Base-by-base conservation (phyloP, 1,284 basidiomycete species). In the Ceratobasidium sp. region DNA sequence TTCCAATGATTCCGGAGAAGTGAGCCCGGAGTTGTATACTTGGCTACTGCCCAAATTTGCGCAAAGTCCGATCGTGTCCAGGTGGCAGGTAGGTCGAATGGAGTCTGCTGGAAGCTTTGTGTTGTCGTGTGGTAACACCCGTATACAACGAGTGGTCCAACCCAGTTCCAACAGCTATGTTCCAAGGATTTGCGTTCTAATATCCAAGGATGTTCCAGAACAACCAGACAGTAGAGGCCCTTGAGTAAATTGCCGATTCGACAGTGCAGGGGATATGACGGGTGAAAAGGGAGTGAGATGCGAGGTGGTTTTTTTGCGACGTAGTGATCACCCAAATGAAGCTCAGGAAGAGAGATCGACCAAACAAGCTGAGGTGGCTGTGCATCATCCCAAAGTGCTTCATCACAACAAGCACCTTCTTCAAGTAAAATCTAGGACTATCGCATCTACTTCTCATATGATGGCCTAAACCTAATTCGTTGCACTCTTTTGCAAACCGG, bases 241-340 rank as follows among this genome's bases (percentile, higher is more conserved):
- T 37, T 8, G 31, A 24, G 27, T 29, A 31, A 14, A 11, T 16
- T 16, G 53, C 8, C 9, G 31, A n/a, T 29, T 31, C 13, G n/a
- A 2, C 14, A 2, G 3, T 19, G 34, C 34, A 59, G 43, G 14
- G 13, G 8, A 39, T 34, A 34, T 14, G 16, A 19, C 16, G 31
- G 34, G 34, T 22, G 31, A 39, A 39, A 59, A 37, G 34, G 19
- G 9, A 59, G 31, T 11, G 34, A 37, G 34, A 39, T 4, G 31
- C 9, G 19, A 22, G 31, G 4, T n/a, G 34, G 39, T 19, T 8
- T 37, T 37, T 59, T 59, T 34, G 29, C 56, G n/a, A 59, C 56
- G 56, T 59, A 59, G 56, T 59, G 56, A 59, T 59, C 56, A 31
- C 56, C 58, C 54, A 72, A 72, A 72, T 72, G 69, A 72, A 72